Base-by-base conservation (phyloP, 2,329 filamentous ascomycete genomes). In the Tolypocladium tropicale region DNA sequence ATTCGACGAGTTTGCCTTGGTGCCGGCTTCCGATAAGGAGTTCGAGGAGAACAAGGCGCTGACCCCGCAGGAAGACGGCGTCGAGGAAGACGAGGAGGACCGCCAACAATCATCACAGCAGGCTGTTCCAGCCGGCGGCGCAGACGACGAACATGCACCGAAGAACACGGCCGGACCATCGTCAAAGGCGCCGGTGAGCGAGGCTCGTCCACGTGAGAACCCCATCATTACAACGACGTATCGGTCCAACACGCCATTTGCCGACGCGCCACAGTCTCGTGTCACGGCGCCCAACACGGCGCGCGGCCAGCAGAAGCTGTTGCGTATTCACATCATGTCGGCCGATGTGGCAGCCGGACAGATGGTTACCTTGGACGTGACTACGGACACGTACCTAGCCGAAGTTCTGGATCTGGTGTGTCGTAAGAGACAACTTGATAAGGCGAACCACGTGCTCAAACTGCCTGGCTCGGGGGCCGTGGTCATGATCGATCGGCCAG, bases 1-100 rank as follows among this genome's bases (percentile, higher is more conserved):
- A 1, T 90, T 86, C 75, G 89, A 93, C 63, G 89, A 94, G 62
- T 93, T 95, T 70, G 89, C 86, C 14, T 75, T 95, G 30, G 87
- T 90, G 14, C 82, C 85, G 64, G 89, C 89, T 3, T 85, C 83
- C 1, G 77, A 83, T 56, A 80, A 80, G 12, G 85, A 88, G 63
- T 87, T 84, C 62, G 75, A 77, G 55, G 84, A 88, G 55, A 91
- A 92, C 64, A 82, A 89, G 65, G 76, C 74, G 43, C 66, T 83
- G 54, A 90, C 87, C 3, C 86, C 86, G 6, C 78, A 87, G 53
- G 86, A 84, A 58, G 80, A 82, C 54, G 78, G 81, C 55, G 82
- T 85, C 50, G 77, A 81, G 56, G 82, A 85, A 50, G 67, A 62
- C 18, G 66, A 65, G 34, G 62, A 64, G 52, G 56, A 41, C 25